A percentile compares a stretch with the other conserved stretches of the same genome.
Conservation (phyloP, 805 yeast genomes). For the Saccharomycodes ludwigii region DNA sequence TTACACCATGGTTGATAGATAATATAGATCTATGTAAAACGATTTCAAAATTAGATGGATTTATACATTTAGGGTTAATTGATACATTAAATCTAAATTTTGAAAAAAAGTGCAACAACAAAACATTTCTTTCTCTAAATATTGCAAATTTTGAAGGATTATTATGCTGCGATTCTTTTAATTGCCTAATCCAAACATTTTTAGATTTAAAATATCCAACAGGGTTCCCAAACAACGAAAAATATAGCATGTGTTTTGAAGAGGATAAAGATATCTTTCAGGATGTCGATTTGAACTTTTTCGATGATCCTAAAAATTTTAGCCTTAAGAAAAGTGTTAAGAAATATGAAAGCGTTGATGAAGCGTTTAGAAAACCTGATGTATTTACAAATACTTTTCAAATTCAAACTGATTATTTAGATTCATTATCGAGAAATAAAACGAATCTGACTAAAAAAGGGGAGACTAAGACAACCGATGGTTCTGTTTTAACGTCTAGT, state of each 20-base stretch:
- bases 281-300: conserved; percentile 24
- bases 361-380: conserved; percentile 7
- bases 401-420: too few species aligned
- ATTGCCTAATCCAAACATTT: conserved; percentile 52
- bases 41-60: too few species aligned
- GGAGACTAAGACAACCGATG: too few species aligned
- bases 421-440: too few species aligned
- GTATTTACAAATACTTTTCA: neutral
- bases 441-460: too few species aligned
- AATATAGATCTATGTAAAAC: too few species aligned
- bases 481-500: too few species aligned
- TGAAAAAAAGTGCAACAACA: conserved; percentile 8
- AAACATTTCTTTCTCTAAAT: conserved; percentile 14
- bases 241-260: conserved; percentile 34
- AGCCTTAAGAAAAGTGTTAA: conserved; percentile 3
- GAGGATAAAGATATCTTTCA: conserved; percentile 24
- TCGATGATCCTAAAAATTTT: conserved; percentile 7
- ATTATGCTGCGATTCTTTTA: conserved; percentile 76
- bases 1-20: too few species aligned
- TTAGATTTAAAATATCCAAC: conserved; percentile 66
- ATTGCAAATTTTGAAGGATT: conserved; percentile 38
- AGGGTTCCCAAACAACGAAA: conserved; percentile 44
- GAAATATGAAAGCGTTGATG: conserved; percentile 13
- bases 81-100: too few species aligned
- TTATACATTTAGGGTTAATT: too few species aligned